Percentiles rank a stretch among this genome's conserved stretches.
phyloP scores from a whole-genome alignment of 2,329 filamentous ascomycete species.

The Microdochium trichocladiopsis region DNA sequence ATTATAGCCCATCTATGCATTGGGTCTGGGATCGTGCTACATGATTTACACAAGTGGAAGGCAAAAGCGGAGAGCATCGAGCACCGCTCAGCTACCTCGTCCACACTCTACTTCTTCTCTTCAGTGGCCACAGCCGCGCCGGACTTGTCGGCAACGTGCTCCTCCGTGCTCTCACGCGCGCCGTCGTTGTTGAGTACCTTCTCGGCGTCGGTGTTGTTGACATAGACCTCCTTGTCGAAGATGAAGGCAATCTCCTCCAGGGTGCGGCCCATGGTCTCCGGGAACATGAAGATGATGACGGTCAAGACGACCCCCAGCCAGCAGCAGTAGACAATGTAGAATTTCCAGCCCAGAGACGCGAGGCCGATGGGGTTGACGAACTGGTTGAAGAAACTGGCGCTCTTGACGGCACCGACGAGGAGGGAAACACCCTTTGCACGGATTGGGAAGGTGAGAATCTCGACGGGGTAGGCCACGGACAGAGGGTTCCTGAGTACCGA shows the following conservation, averaged over 20 bases:
- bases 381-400: neutral
- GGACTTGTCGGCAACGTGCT: neutral
- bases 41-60: no score
- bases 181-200: neutral
- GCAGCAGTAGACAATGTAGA: constrained; percentile 45
- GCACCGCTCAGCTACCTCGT: no score
- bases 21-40: no score
- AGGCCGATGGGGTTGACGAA: constrained; percentile 27
- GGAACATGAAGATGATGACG: constrained; percentile 40
- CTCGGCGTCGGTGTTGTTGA: neutral
- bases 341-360: constrained; percentile 40
- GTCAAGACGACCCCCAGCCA: constrained; percentile 38
- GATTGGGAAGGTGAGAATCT: neutral
- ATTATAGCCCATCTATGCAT: no score
- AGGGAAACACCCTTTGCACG: neutral
- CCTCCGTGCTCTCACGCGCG: neutral
- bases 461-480: constrained; percentile 26
- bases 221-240: constrained; percentile 31
- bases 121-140: neutral
- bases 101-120: no score
- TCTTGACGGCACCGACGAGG: neutral
- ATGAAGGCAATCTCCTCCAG: constrained; percentile 28
- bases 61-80: neutral
- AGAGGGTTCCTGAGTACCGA: neutral
- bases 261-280: constrained; percentile 27